Base-by-base conservation (phyloP, 768 basidiomycete species). In the Tephrocybe sp. region DNA sequence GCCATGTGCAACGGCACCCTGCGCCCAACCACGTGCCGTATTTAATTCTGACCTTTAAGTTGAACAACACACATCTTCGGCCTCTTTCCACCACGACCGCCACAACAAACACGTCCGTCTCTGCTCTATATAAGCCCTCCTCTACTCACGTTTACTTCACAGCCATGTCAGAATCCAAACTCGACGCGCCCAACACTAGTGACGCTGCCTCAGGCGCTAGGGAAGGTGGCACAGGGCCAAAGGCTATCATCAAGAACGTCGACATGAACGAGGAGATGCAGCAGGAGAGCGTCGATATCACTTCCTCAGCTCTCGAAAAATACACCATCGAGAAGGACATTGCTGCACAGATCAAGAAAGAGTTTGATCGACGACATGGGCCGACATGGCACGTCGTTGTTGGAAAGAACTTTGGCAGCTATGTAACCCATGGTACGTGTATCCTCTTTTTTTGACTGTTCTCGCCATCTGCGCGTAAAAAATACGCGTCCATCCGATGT, bases 311-410 rank as follows among this genome's bases (percentile, higher is more conserved):
- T 1, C 80, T 98, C 68, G 88, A 94, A 60, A 89, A 92, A 69
- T 92, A 85, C 75, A 86, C 81, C 69, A 88, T 97, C 75, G 96
- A 98, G 78, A 98, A 97, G 72, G 96, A 98, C 69, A 93, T 98
- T 65, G 96, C 96, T 13, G 93, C 95, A 34, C 86, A 90, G 69
- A 90, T 98, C 82, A 98, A 98, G 82, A 94, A 94, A 71, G 93
- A 97, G 75, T 93, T 95, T 67, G 96, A 98, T 78, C 79, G 84
- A 72, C 77, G 87, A 69, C 86, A 92, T 60, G 92, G 92, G 21
- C 84, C 91, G 49, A 97, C 95, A 60, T 98, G 96, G 96, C 96
- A 98, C 68, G 93, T 94, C 68, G 94, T 98, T 57, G 96, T 96
- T 43, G 96, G 96, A 53, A 98, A 96, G 79, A 97, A 98, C 76